A percentile compares a stretch with the other conserved stretches of the same genome.
Conservation (phyloP, 805 yeast species). For the Metschnikowia colocasiae region DNA sequence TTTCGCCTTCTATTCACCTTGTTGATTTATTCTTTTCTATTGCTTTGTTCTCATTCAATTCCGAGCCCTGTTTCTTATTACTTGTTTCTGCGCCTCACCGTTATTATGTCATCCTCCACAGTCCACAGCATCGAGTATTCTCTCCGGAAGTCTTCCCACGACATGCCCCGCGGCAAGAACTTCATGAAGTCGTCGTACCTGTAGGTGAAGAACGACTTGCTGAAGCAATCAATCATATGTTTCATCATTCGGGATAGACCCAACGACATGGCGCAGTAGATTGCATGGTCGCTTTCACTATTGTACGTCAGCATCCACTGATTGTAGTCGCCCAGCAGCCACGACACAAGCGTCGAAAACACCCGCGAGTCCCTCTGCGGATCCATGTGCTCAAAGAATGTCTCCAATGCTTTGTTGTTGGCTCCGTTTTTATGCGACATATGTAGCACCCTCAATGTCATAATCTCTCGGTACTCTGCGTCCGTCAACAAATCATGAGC, state of each 20-base stretch:
- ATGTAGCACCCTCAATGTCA: slow-evolving; percentile 44
- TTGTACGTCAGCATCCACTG: slow-evolving; percentile 31
- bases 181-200: slow-evolving; percentile 23
- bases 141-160: slow-evolving; percentile 18
- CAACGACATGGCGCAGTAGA: slow-evolving; percentile 38
- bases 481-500: slow-evolving; percentile 20
- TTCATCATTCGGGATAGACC: slow-evolving; percentile 34
- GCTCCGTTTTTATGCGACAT: slow-evolving; percentile 38
- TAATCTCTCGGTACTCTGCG: slow-evolving; percentile 39
- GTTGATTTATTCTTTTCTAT: not conserved
- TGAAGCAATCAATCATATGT: slow-evolving; percentile 29
- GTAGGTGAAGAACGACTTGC: slow-evolving; percentile 38
- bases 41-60: no score
- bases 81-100: slow-evolving; percentile 18
- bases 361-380: slow-evolving; percentile 14
- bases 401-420: slow-evolving; percentile 27
- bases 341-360: slow-evolving; percentile 22
- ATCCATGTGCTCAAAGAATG: slow-evolving; percentile 27
- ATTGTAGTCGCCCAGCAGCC: slow-evolving; percentile 30
- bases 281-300: slow-evolving; percentile 29
- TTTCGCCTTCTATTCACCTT: no score
- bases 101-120: slow-evolving; percentile 22
- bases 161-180: slow-evolving; percentile 27
- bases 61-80: not conserved
- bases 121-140: slow-evolving; percentile 31